Percentiles rank a stretch among this genome's conserved stretches.
These are phyloP conservation scores for Coemansia pectinata DNA, from an alignment of 192 early-diverging fungal species.

Conservation along the genomic window DNA sequence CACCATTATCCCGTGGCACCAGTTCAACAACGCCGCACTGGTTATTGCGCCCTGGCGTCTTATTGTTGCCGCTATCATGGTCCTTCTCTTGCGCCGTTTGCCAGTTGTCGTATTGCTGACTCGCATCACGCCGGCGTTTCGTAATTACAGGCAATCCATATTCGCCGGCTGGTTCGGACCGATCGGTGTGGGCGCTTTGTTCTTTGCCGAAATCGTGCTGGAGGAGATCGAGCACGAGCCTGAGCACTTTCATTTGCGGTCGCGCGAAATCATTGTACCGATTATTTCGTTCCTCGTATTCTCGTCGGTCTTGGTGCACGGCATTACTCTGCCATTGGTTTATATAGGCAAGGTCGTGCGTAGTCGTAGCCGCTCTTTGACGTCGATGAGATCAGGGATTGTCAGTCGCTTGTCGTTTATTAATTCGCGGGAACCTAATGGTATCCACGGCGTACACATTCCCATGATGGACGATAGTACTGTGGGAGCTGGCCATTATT, in stretches of 20 bases:
- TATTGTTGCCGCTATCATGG: constrained; percentile 64
- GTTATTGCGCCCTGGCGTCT: constrained; percentile 70
- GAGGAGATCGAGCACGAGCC: constrained; percentile 50
- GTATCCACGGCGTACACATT: constrained; percentile 38
- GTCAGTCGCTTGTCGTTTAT: constrained; percentile 50
- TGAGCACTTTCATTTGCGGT: constrained; percentile 34
- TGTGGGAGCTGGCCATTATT: not conserved
- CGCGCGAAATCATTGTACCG: constrained; percentile 55
- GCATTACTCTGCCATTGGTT: constrained; percentile 76
- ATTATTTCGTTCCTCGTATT: constrained; percentile 78
- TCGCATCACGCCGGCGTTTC: constrained; percentile 67
- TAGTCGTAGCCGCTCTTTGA: constrained; percentile 42
- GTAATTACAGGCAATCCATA: constrained; percentile 70
- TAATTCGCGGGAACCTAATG: constrained; percentile 39
- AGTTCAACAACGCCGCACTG: constrained; percentile 64
- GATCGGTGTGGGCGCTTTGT: constrained; percentile 73
- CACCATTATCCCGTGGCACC: constrained; percentile 72
- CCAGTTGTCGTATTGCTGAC: constrained; percentile 71
- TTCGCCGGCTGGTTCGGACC: constrained; percentile 95
- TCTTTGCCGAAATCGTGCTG: constrained; percentile 57
- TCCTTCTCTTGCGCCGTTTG: constrained; percentile 74
- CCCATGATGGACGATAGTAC: constrained; percentile 25
- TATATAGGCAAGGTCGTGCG: constrained; percentile 64
- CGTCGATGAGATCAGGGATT: constrained; percentile 45
- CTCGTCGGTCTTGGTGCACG: constrained; percentile 85